These are phyloP conservation scores for Kwoniella sp. DNA, from an alignment of 768 basidiomycete genomes.

Conservation along the genomic window DNA sequence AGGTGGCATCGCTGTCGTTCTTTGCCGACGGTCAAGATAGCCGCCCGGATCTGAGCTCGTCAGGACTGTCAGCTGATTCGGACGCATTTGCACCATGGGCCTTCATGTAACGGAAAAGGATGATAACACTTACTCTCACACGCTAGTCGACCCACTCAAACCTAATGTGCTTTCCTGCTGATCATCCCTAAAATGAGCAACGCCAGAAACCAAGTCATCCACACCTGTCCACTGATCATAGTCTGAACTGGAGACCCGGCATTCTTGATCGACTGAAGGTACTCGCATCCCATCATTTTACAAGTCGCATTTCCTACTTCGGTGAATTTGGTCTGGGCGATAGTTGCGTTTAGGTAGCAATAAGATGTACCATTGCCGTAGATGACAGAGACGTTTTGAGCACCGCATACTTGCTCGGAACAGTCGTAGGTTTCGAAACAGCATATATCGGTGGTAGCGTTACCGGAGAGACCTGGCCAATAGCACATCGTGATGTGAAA, in stretches of 20 bases:
- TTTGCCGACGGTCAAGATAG: no score
- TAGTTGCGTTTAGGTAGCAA: conserved; percentile 4
- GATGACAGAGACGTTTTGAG: conserved; percentile 3
- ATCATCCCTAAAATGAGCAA: background rate
- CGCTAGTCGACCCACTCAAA: background rate
- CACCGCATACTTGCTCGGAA: background rate
- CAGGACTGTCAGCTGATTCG: no score
- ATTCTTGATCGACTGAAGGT: background rate
- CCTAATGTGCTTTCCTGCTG: background rate
- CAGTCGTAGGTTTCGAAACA: conserved; percentile 5
- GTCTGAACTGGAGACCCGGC: background rate
- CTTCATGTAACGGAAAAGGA: no score
- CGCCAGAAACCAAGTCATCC: background rate
- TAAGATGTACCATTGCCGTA: background rate
- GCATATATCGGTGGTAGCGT: conserved; percentile 3
- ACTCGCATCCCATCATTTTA: background rate
- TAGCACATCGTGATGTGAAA: conserved; percentile 4
- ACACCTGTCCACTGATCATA: background rate
- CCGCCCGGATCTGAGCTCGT: no score
- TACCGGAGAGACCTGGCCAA: background rate
- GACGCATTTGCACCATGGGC: no score
- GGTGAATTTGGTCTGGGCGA: background rate
- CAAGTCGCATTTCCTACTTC: background rate
- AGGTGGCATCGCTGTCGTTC: no score
- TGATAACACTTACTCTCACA: no score